Evolutionary conservation across 495 filamentous ascomycete genomes (phyloP).

Genomic region (Aspergillus coremiiformis): DNA sequence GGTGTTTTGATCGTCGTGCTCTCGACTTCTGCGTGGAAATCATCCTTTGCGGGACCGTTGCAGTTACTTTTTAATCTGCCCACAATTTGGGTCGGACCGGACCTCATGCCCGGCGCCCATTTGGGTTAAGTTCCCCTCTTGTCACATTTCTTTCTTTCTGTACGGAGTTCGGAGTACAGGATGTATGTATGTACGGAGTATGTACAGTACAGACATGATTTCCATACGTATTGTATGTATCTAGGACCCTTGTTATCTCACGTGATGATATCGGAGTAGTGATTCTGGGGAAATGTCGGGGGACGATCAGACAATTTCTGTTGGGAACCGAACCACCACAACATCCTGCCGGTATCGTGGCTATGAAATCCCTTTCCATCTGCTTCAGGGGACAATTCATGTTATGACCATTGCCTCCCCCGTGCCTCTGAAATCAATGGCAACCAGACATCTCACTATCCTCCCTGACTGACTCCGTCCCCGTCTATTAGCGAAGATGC

Average conservation of each 20-base stretch:
- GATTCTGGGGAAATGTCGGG: constrained; percentile 22
- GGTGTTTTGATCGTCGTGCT: constrained; percentile 6
- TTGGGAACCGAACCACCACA: constrained; percentile 21
- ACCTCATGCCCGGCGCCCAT: background rate
- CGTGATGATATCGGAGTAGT: constrained; percentile 7
- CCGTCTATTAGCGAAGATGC: constrained; percentile 28
- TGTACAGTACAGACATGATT: too few species aligned
- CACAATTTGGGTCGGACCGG: too few species aligned
- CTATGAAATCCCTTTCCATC: background rate
- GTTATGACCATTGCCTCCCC: background rate
- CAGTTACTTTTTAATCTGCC: too few species aligned
- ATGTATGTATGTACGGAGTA: too few species aligned
- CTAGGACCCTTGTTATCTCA: background rate
- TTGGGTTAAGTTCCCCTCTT: background rate
- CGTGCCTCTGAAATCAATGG: background rate
- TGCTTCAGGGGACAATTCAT: background rate
- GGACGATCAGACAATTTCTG: constrained; percentile 19
- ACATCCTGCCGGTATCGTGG: background rate
- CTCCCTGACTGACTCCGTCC: background rate
- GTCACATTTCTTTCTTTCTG: background rate
- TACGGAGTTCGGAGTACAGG: too few species aligned
- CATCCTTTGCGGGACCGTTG: constrained; percentile 9
- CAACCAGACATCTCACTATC: background rate
- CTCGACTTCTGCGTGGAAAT: constrained; percentile 11
- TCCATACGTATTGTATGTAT: too few species aligned